These are phyloP conservation scores for Dacryopinax spathularia DNA, from an alignment of 768 basidiomycete genomes.

Conservation along the genomic window DNA sequence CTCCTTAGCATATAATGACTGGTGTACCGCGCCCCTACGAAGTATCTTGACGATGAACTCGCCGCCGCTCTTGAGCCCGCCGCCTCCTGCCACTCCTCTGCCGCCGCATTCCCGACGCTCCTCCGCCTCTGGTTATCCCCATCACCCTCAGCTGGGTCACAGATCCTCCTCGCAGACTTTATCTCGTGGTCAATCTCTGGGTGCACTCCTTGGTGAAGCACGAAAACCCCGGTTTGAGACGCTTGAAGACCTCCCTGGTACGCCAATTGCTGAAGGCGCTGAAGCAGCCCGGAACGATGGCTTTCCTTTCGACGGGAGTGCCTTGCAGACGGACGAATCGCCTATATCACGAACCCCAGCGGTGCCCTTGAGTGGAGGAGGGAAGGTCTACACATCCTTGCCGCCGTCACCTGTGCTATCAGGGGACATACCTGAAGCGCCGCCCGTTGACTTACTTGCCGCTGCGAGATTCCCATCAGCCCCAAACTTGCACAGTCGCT, in stretches of 20 bases:
- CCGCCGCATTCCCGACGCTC: background rate
- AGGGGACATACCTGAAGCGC: background rate
- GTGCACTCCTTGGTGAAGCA: background rate
- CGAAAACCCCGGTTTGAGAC: background rate
- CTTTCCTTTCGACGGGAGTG: background rate
- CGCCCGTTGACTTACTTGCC: background rate
- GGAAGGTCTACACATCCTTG: background rate
- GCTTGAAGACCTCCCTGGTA: background rate
- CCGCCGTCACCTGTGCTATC: background rate
- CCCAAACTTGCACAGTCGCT: background rate
- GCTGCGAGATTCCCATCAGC: background rate
- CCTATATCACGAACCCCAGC: background rate
- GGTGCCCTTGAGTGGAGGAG: background rate
- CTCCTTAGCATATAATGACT: no score
- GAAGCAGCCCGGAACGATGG: background rate
- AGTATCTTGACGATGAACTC: background rate
- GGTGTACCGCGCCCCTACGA: no score
- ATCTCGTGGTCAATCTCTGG: background rate
- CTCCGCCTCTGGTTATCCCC: background rate
- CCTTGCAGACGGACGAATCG: background rate
- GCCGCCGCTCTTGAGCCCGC: background rate
- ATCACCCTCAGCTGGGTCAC: background rate
- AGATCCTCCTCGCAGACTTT: background rate
- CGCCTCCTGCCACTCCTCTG: background rate
- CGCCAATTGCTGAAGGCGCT: background rate